Evolutionary conservation across 352 stramenopile species (phyloP).

Genomic region (Globisporangium ultimum): DNA sequence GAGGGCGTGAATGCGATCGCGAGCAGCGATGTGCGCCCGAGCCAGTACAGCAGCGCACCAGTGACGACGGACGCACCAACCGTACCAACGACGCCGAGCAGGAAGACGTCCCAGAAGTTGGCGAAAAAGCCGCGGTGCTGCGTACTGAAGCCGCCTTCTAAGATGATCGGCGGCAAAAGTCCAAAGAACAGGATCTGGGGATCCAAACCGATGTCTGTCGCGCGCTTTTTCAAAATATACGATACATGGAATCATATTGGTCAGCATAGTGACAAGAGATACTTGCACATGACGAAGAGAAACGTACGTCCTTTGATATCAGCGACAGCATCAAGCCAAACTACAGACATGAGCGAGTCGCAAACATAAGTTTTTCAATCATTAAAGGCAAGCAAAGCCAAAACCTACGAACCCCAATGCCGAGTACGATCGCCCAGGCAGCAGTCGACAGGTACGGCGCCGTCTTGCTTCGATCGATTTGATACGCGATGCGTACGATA

Average conservation of each 20-base stretch:
- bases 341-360: conserved; percentile 6
- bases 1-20: conserved; percentile 70
- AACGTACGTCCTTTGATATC: conserved; percentile 35
- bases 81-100: conserved; percentile 46
- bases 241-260: neutral
- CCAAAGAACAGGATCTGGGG: conserved; percentile 65
- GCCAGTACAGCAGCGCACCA: conserved; percentile 37
- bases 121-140: conserved; percentile 60
- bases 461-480: conserved; percentile 44
- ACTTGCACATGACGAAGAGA: neutral
- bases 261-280: neutral
- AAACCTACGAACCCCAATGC: conserved; percentile 5
- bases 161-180: conserved; percentile 59
- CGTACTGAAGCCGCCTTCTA: conserved; percentile 63
- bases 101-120: conserved; percentile 42
- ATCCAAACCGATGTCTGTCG: conserved; percentile 41
- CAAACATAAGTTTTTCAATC: no score
- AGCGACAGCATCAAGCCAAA: conserved; percentile 37
- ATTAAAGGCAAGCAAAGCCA: neutral
- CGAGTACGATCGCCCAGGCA: conserved; percentile 62
- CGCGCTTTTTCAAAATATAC: conserved; percentile 22
- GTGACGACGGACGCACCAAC: conserved; percentile 49
- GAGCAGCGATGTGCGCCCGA: conserved; percentile 30
- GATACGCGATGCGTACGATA: conserved; percentile 61
- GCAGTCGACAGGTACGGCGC: conserved; percentile 57